These are phyloP conservation scores for Venturia carpophila DNA, from an alignment of 2,329 filamentous ascomycete species.

Conservation along the genomic window DNA sequence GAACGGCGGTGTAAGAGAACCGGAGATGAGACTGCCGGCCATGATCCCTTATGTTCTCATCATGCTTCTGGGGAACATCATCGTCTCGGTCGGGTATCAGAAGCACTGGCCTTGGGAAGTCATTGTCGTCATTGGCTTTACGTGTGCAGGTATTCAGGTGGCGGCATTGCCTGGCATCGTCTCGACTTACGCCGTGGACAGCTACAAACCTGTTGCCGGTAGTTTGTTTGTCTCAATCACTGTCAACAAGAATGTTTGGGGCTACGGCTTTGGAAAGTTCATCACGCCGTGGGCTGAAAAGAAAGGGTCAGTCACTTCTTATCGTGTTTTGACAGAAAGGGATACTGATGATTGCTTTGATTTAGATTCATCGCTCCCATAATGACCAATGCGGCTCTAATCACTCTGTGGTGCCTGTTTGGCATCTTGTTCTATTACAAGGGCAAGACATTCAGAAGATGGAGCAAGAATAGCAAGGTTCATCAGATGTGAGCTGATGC, in stretches of 20 bases:
- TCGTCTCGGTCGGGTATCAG: slow-evolving; percentile 48
- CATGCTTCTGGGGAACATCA: slow-evolving; percentile 50
- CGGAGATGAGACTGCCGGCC: slow-evolving; percentile 45
- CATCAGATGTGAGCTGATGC: slow-evolving; percentile 39
- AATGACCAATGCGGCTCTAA: slow-evolving; percentile 51
- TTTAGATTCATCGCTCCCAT: slow-evolving; percentile 43
- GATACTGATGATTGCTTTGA: background rate
- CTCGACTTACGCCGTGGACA: slow-evolving; percentile 54
- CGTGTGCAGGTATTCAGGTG: slow-evolving; percentile 51
- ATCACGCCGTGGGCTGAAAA: slow-evolving; percentile 46
- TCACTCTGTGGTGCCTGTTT: slow-evolving; percentile 46
- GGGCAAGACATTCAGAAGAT: slow-evolving; percentile 51
- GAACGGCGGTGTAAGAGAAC: slow-evolving; percentile 37
- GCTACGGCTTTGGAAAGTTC: slow-evolving; percentile 52
- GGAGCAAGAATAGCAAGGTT: slow-evolving; percentile 48
- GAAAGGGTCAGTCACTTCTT: slow-evolving; percentile 32
- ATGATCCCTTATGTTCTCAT: slow-evolving; percentile 51
- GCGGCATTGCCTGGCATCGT: slow-evolving; percentile 53
- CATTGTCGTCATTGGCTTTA: slow-evolving; percentile 52
- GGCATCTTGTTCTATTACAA: slow-evolving; percentile 50
- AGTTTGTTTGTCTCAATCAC: slow-evolving; percentile 53
- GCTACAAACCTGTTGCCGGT: slow-evolving; percentile 56
- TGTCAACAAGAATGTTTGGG: slow-evolving; percentile 58
- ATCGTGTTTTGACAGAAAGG: background rate
- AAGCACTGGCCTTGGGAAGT: slow-evolving; percentile 47